Percentiles rank a stretch among this genome's conserved stretches.
Evolutionary conservation across 768 basidiomycete species (phyloP).

Genomic region (Auriscalpium vulgare): DNA sequence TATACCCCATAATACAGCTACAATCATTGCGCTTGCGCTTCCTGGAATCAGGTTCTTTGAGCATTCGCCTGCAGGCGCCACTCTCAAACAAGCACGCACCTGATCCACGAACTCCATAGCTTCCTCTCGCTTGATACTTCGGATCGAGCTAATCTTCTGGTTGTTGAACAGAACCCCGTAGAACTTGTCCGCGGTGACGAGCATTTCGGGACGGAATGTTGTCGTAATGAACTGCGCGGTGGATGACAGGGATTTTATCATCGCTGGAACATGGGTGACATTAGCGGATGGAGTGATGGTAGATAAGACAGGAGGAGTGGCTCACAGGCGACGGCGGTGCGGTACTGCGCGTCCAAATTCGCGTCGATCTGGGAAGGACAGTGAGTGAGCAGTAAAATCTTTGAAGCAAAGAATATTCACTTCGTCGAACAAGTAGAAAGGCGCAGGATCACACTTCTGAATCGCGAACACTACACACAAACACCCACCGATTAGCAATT

Average conservation of each 20-base stretch:
- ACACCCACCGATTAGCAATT: not conserved
- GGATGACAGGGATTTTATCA: constrained; percentile 87
- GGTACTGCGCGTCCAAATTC: constrained; percentile 94
- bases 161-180: constrained; percentile 96
- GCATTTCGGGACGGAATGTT: constrained; percentile 96
- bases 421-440: constrained; percentile 99
- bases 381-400: not conserved
- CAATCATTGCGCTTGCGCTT: not conserved
- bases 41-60: not conserved
- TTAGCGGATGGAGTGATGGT: not conserved
- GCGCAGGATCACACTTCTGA: constrained; percentile 98
- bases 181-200: constrained; percentile 92
- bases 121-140: constrained; percentile 80
- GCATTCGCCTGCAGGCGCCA: not conserved
- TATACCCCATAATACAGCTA: not conserved
- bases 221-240: constrained; percentile 97
- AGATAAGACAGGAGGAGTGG: constrained; percentile 1
- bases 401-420: constrained; percentile 25
- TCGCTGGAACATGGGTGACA: constrained; percentile 38
- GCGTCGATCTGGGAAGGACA: constrained; percentile 70
- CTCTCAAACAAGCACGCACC: constrained; percentile 28
- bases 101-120: constrained; percentile 94
- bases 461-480: constrained; percentile 81
- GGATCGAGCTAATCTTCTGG: constrained; percentile 88
- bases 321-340: constrained; percentile 91